Base-by-base conservation (phyloP, 495 filamentous ascomycete genomes). In the Echria macrotheca region DNA sequence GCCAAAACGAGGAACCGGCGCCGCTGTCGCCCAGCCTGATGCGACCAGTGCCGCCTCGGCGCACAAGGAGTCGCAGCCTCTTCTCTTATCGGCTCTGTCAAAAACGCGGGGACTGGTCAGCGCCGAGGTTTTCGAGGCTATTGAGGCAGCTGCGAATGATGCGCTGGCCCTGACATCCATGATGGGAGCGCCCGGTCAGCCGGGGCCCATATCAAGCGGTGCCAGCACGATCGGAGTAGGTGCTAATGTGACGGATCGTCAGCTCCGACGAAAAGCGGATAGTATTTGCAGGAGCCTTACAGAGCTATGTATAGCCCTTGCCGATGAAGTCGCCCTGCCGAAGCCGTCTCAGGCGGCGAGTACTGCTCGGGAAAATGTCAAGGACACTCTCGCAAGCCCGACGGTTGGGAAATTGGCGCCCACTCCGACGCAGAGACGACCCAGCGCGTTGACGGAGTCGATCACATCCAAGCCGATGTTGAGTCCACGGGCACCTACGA, bases 241-340 rank as follows among this genome's bases (percentile, higher is more conserved):
- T 22, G 75, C 65, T 15, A 64, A 79, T 33, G 68, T 83, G n/a
- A 77, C 84, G 8, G 89, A 97, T 57, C 77, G 91, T 40, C 85
- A 90, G 55, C 75, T 96, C 23, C 80, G 87, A 31, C 80, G 91
- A 47, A 97, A 95, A 63, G 87, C 87, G 23, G 93, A 97, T 61
- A 91, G 84, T 58, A 78, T 97, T 64, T 97, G 94, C 67, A 80
- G 93, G 39, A 91, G 86, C 55, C 68, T 98, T 48, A 97, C 93
- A 1, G 93, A 98, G 59, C 74, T 98, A 18, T 95, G 88, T 60
- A 77, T 98, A 31, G 88, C 89, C 12, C 69, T 98, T 35, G 85
- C 85, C 42, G 85, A 89, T 48, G 74, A 70, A 44, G 53, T 63
- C 41, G 46, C 50, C 36, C 66, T 64, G 37, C 49, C 50, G 8